Evolutionary conservation across 2,329 filamentous ascomycete species (phyloP).

Genomic region (Claviceps paspali): DNA sequence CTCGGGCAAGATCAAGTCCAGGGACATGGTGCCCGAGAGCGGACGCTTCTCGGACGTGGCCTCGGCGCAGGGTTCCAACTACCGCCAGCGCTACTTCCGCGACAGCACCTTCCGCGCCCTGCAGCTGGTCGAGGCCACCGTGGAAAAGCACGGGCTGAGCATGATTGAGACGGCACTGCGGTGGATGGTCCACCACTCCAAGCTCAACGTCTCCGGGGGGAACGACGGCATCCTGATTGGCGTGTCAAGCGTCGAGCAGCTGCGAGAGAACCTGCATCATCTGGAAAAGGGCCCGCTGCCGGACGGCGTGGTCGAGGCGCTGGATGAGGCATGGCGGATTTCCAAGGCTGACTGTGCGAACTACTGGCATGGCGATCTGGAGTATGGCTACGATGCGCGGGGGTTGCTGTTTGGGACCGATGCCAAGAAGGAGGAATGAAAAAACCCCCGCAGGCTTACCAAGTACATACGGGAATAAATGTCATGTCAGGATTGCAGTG

Average conservation of each 20-base stretch:
- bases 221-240: slow-evolving; percentile 47
- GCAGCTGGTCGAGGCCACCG: slow-evolving; percentile 49
- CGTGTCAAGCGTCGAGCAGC: slow-evolving; percentile 39
- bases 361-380: slow-evolving; percentile 45
- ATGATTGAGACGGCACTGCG: slow-evolving; percentile 60
- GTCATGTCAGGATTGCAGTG: too few relatives aligned
- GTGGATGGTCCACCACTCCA: slow-evolving; percentile 59
- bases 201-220: slow-evolving; percentile 33
- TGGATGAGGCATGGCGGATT: slow-evolving; percentile 68
- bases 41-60: slow-evolving; percentile 53
- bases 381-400: slow-evolving; percentile 51
- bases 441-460: too few relatives aligned
- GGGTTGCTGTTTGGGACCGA: slow-evolving; percentile 39
- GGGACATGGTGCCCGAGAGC: slow-evolving; percentile 43
- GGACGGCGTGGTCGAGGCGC: slow-evolving; percentile 54
- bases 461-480: not conserved
- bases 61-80: slow-evolving; percentile 37
- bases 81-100: slow-evolving; percentile 58
- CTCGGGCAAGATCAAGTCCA: slow-evolving; percentile 61
- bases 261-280: slow-evolving; percentile 40
- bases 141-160: slow-evolving; percentile 50
- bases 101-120: slow-evolving; percentile 50
- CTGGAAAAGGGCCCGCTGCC: slow-evolving; percentile 59
- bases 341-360: slow-evolving; percentile 40
- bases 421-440: slow-evolving; percentile 24